Evolutionary conservation across 306 rosid species (phyloP).

Genomic region (Lablab purpureus): DNA sequence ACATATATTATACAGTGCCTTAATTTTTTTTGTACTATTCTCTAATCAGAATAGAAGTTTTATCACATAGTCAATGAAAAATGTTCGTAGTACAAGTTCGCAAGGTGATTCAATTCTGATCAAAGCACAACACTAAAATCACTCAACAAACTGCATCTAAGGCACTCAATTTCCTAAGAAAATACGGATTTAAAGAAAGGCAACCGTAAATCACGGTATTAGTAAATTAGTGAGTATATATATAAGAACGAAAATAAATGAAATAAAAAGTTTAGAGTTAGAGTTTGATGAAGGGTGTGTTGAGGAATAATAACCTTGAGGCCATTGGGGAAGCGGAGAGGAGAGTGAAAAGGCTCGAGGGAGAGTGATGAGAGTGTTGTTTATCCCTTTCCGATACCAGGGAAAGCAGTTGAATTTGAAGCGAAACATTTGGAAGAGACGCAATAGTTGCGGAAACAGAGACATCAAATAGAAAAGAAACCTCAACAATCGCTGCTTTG

Average conservation of each 20-base stretch:
- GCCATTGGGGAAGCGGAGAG: conserved; percentile 71
- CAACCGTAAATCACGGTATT: not conserved
- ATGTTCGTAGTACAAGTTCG: not conserved
- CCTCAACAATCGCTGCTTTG: conserved; percentile 7
- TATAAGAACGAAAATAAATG: not conserved
- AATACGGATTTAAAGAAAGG: not conserved
- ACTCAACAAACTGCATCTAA: not conserved
- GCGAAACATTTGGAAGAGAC: conserved; percentile 47
- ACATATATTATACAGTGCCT: not conserved
- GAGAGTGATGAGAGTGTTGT: conserved; percentile 31
- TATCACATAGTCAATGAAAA: not conserved
- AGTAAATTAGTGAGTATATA: not conserved
- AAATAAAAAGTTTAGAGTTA: not conserved
- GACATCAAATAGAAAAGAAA: not conserved
- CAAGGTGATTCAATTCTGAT: not conserved
- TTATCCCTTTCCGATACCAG: conserved; percentile 54
- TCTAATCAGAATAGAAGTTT: not conserved
- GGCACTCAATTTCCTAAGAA: not conserved
- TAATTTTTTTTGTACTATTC: no score
- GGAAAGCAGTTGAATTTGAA: conserved; percentile 47
- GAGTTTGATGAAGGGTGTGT: not conserved
- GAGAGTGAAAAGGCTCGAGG: conserved; percentile 64
- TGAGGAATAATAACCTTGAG: conserved; percentile 59
- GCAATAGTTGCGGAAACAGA: conserved; percentile 25
- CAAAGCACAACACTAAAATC: not conserved